Conservation (phyloP, 2,329 filamentous ascomycete genomes). For the Chrysoporthe deuterocubensis region DNA sequence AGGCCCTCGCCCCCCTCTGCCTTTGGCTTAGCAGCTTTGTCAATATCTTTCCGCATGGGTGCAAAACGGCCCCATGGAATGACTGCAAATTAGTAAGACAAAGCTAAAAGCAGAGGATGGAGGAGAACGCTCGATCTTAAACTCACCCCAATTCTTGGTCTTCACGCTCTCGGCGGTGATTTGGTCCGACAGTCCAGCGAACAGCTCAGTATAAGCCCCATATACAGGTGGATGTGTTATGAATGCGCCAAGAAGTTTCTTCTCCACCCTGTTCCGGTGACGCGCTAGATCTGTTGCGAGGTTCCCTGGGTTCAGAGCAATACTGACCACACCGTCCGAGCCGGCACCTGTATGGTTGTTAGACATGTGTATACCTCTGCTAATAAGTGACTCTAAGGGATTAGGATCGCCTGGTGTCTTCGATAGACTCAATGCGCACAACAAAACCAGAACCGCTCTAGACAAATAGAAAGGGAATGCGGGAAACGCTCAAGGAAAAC, state of each 20-base stretch:
- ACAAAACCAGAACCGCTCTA: too few relatives aligned
- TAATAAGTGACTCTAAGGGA: too few relatives aligned
- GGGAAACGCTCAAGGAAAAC: not conserved
- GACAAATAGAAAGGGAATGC: not conserved
- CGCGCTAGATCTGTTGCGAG: slow-evolving; percentile 14
- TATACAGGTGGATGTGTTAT: slow-evolving; percentile 17
- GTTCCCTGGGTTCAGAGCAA: slow-evolving; percentile 25
- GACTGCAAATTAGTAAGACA: slow-evolving; percentile 1
- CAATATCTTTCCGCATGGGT: slow-evolving; percentile 13
- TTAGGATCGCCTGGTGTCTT: not conserved
- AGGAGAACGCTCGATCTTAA: not conserved
- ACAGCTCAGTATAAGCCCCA: slow-evolving; percentile 42
- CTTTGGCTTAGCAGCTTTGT: not conserved
- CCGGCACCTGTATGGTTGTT: not conserved
- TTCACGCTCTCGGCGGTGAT: slow-evolving; percentile 31
- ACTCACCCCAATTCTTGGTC: slow-evolving; percentile 15
- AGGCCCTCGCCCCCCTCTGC: slow-evolving; percentile 18
- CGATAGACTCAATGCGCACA: not conserved
- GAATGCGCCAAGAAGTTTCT: not conserved
- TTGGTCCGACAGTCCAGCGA: slow-evolving; percentile 37
- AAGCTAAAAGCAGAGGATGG: not conserved
- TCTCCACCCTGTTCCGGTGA: not conserved
- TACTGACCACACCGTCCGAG: slow-evolving; percentile 20
- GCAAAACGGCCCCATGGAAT: slow-evolving; percentile 20
- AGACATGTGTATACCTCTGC: not conserved